Evolutionary conservation across 495 filamentous ascomycete genomes (phyloP), one percentile per base, ranked within the genome.

Genomic region (Hyaloscypha variabilis): DNA sequence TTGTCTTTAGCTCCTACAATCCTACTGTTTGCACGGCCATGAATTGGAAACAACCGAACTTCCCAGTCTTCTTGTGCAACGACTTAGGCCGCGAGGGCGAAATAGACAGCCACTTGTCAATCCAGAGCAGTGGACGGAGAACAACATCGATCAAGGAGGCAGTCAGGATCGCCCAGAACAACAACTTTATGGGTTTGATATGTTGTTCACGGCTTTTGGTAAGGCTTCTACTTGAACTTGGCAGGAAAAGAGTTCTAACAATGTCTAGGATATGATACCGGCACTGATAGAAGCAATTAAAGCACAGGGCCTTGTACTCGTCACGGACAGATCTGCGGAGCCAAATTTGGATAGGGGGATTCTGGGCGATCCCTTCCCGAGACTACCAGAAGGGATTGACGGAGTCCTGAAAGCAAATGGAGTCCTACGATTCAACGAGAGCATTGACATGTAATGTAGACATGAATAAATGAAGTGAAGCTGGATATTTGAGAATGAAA

Each of bases 21-120:
- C 79, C 90, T 13, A 90, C 89, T 69, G 85, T 98, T 30, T 99
- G 95, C 75, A 93, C 91, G 39, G 92, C 94, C 4, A 72, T 99
- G 59, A 98, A 98, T 74, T 99, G 96, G 96, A 99, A 99, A 76
- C 95, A 99, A 74, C 95, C 95, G 13, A 99, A 98, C 69, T 99
- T 96, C 71, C 96, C 95, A 0, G 92, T 98, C 1, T 90, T 99
- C 63, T 83, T 97, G 55, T 97, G 93, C 79, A 97, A 98, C 73
- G 92, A 97, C 60, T 85, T 98, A 56, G 93, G 92, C 71, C 74
- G 84, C 23, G 75, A 79, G 29, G 69, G 68, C 78, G 57, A 67
- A 25, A 55, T 59, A 46, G 57, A 53, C 23, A 42, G 60, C 49
- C 60, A 57, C 6, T 14, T 39, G 64, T 74, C 78, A 73, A 73